phyloP scores from a whole-genome alignment of 2,329 filamentous ascomycete species.

The Cytospora chrysosperma region DNA sequence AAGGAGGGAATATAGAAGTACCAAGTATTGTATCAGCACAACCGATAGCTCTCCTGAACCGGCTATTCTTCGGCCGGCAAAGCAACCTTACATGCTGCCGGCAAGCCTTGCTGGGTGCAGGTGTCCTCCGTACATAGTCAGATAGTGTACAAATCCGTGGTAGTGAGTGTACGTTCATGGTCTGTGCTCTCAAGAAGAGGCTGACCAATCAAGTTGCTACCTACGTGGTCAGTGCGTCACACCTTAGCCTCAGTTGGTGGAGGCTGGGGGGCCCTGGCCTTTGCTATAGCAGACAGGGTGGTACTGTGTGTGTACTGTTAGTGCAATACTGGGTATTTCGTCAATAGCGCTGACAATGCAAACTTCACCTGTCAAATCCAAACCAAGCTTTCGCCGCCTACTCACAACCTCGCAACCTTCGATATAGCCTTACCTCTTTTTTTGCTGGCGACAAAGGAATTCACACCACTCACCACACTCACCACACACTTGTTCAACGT shows the following conservation, averaged over 20 bases:
- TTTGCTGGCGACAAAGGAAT: slow-evolving; percentile 1
- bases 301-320: neutral
- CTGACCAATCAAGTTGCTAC: too few species aligned
- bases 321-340: neutral
- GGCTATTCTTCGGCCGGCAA: neutral
- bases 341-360: slow-evolving; percentile 11
- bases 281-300: too few species aligned
- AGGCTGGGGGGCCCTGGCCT: neutral
- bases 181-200: too few species aligned
- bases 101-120: neutral
- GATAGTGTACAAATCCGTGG: too few species aligned
- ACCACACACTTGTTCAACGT: slow-evolving; percentile 3
- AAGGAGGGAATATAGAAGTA: too few species aligned
- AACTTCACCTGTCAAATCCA: slow-evolving; percentile 17
- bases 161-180: too few species aligned
- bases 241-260: neutral
- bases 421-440: neutral
- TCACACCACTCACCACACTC: neutral
- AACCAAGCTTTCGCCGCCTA: neutral
- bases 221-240: neutral
- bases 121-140: too few species aligned
- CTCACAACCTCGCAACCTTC: slow-evolving; percentile 6
- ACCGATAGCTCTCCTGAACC: neutral
- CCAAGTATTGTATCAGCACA: too few species aligned
- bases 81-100: neutral